Conservation (phyloP, 805 yeast species). For the Candida hungchunana region DNA sequence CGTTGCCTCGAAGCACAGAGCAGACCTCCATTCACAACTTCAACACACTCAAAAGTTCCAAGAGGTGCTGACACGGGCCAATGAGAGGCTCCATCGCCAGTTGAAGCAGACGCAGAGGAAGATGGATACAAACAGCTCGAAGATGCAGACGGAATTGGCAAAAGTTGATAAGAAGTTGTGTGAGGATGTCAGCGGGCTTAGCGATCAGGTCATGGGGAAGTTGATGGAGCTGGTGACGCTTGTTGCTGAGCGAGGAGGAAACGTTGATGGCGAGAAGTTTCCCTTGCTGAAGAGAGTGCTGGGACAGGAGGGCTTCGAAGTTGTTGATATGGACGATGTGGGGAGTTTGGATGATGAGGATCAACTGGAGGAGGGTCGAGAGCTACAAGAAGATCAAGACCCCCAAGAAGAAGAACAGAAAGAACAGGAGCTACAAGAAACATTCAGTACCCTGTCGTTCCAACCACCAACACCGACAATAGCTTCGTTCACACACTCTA, state of each 20-base stretch:
- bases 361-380: neutral
- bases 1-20: constrained; percentile 6
- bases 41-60: constrained; percentile 8
- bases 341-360: neutral
- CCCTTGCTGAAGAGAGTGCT: constrained; percentile 11
- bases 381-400: neutral
- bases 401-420: neutral
- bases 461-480: neutral
- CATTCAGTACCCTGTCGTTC: neutral
- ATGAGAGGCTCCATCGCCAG: constrained; percentile 11
- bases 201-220: constrained; percentile 13
- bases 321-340: constrained; percentile 7
- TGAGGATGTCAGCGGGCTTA: constrained; percentile 7
- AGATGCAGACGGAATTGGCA: neutral
- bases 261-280: constrained; percentile 12
- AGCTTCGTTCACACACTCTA: neutral
- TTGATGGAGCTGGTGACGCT: constrained; percentile 9
- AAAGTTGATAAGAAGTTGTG: constrained; percentile 3
- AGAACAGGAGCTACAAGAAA: neutral
- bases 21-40: constrained; percentile 14
- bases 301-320: constrained; percentile 15
- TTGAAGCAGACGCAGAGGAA: constrained; percentile 6
- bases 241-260: constrained; percentile 1
- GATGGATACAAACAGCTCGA: constrained; percentile 7
- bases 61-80: constrained; percentile 7